Evolutionary conservation across 2,329 filamentous ascomycete species (phyloP), one percentile per base, ranked within the genome.

Genomic region (Xylaria sp.): DNA sequence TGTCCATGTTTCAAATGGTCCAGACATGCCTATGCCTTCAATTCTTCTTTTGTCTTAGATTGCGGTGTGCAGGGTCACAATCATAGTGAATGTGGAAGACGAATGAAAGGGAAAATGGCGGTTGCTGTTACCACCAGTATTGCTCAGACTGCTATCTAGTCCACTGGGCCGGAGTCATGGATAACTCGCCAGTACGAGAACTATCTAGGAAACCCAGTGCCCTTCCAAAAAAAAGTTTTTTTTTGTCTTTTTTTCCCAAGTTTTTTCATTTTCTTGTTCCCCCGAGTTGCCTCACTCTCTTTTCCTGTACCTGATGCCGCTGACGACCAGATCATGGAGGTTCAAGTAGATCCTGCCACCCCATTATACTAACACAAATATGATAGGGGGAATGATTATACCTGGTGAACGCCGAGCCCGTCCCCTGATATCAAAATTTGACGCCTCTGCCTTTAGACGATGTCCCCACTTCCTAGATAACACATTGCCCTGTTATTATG

Each of bases 111-210:
- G 71, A 69, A 72, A 76, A 74, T 73, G 69, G 52, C 70, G 71
- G 56, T 71, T 64, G 54, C 1, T 43, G 66, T 18, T 62, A 69
- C 63, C 71, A 73, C 68, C 72, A 62, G 33, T 43, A 58, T 77
- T 78, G 74, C 74, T 78, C 74, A 75, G 74, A 76, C 63, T 70
- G 74, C 75, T 75, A 77, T 73, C 70, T 75, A 76, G 72, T 69
- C 58, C 68, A 78, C 76, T 60, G 71, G 73, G 61, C 57, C 68
- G 46, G 43, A 62, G 64, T 60, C 57, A 68, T 20, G 39, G 18
- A 67, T 55, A 58, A 65, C 64, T 49, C 60, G 31, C 72, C 67
- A 75, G 73, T 78, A 67, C 67, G 70, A 73, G 68, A 74, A 74
- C 66, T 64, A 70, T 73, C 67, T 64, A 75, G 73, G 54, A 66